Base-by-base conservation (phyloP, 2,329 filamentous ascomycete species). In the Mariannaea sp. region DNA sequence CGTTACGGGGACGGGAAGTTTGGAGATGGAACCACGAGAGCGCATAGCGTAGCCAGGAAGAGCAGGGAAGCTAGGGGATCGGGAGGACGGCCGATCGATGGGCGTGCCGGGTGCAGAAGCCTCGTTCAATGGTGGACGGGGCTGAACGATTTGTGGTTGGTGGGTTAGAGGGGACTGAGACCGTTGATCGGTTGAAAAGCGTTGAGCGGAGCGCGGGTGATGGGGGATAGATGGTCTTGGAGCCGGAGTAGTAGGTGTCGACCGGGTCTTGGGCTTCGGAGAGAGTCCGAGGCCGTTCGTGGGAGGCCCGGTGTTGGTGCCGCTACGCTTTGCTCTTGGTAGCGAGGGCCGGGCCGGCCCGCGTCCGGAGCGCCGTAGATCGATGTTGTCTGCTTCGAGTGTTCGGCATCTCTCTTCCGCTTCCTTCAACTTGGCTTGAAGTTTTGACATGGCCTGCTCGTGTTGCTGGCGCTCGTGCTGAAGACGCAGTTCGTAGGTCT, bases 401-500 rank as follows among this genome's bases (percentile, higher is more conserved):
- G 56, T 53, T 5, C 56, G 66, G 13, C 69, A 68, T 40, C 61
- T 68, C 16, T 64, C 65, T n/a, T 71, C 66, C 20, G 75, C 70
- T 16, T 70, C 70, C 19, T 70, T 68, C 1, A 76, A 59, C 27
- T 72, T 68, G 26, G 64, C 63, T 32, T 73, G 68, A 10, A 77
- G 61, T 12, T 59, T 61, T 3, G 66, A 55, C 8, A 71, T 61
- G 24, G 68, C 65, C 13, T 73, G 68, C 12, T 69, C 66, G 14
- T 73, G 70, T 8, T 58, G 60, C 42, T 66, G 68, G 6, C 71
- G 65, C 39, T 73, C 71, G 24, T 74, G 73, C 19, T 70, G 60
- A 10, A 77, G 53, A 1, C 74, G 68, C 8, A 63, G 53, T 43
- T 75, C 69, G 48, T 76, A 77, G 2, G 72, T 77, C 49, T 70